Base-by-base conservation (phyloP, 371 early-diverging fungal genomes). In the Sporodiniella umbellata region DNA sequence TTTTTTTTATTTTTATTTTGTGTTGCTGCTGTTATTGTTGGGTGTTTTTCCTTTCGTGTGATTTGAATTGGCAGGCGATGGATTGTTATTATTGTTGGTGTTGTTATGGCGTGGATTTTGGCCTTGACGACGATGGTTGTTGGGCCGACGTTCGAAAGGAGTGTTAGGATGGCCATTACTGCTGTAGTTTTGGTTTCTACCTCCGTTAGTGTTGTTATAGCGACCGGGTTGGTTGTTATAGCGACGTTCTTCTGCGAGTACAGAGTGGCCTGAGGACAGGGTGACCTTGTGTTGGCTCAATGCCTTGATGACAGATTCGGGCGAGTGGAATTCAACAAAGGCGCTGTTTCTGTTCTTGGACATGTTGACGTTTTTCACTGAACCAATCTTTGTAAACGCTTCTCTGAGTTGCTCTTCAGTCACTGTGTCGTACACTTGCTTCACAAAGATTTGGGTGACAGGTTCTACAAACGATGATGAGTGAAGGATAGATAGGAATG, bases 191-290 rank as follows among this genome's bases (percentile, higher is more conserved):
- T 44, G 35, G n/a, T 45, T 44, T 25, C 43, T 42, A 23, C 38
- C 35, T 25, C 43, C 43, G 33, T 48, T 55, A n/a, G n/a, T n/a
- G 26, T 40, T 37, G 21, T 49, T 51, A 7, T n/a, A n/a, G n/a
- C 42, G 26, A 8, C 25, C 25, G 8, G 24, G 22, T 26, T 43
- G 35, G 4, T 37, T 17, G 33, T n/a, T 49, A 10, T 38, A 54
- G 35, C 72, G 70, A 45, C 76, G 72, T 47, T 75, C 76, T 55
- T 75, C 76, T 10, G 70, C 72, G 15, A 64, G 37, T 0, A 71
- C 72, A 15, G 43, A 35, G 1, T 46, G 37, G 5, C 48, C 47
- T n/a, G 54, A 56, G 2, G 31, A 17, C 17, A 67, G 45, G 1
- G 24, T 30, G 1, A 75, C 64, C 44, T 54, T 62, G 25, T 64